A percentile compares a stretch with the other conserved stretches of the same genome.
Conservation (phyloP, 306 rosid species). For the Urtica urens region DNA sequence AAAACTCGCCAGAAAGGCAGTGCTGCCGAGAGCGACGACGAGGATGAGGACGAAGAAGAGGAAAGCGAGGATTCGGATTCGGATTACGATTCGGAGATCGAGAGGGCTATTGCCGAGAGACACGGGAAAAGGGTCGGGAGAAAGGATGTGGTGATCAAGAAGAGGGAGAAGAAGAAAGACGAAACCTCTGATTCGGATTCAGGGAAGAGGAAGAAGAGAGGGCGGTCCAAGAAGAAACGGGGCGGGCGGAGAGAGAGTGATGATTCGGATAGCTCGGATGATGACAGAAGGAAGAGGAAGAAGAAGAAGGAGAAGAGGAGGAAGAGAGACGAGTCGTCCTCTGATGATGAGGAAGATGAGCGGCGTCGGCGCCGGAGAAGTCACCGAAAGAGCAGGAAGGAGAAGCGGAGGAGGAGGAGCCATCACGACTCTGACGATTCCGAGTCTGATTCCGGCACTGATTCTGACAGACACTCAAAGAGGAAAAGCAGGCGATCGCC, state of each 20-base stretch:
- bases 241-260: slow-evolving; percentile 41
- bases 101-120: slow-evolving; percentile 58
- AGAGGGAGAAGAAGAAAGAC: slow-evolving; percentile 33
- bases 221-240: slow-evolving; percentile 78
- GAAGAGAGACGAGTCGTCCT: slow-evolving; percentile 32
- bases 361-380: neutral
- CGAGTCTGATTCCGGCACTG: slow-evolving; percentile 57
- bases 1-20: slow-evolving; percentile 31
- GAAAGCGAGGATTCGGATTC: slow-evolving; percentile 70
- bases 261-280: slow-evolving; percentile 55
- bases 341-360: slow-evolving; percentile 32
- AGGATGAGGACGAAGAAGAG: slow-evolving; percentile 52
- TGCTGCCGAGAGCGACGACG: slow-evolving; percentile 44
- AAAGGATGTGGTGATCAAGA: slow-evolving; percentile 35
- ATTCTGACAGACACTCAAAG: slow-evolving; percentile 30
- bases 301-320: slow-evolving; percentile 60
- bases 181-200: slow-evolving; percentile 36
- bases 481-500: slow-evolving; percentile 45
- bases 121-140: slow-evolving; percentile 37
- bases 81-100: slow-evolving; percentile 64
- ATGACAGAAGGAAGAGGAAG: slow-evolving; percentile 38
- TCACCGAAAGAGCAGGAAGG: slow-evolving; percentile 40
- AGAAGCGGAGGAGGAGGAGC: slow-evolving; percentile 39
- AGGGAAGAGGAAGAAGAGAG: slow-evolving; percentile 54
- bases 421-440: slow-evolving; percentile 51